Evolutionary conservation across 306 rosid genomes (phyloP), one percentile per base, ranked within the genome.

Genomic region (Castanospermum australe): DNA sequence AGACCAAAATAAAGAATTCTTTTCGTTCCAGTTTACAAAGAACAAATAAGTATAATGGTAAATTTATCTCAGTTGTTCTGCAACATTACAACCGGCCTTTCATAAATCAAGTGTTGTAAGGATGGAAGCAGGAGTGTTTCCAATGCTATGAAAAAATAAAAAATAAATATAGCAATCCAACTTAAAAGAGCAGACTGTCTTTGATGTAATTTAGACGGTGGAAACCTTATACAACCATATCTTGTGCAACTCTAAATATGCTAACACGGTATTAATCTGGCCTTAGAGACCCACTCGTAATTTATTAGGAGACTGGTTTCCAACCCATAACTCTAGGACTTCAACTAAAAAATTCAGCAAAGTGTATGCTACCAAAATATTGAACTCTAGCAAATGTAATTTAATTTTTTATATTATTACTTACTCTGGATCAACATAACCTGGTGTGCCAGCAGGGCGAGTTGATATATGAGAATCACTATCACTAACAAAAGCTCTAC

Each of bases 381-480:
- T 10, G 4, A 30, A 32, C 0, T 36, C 0, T 0, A 8, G 15
- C 48, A 65, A 65, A 38, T 36, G 2, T 55, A 42, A 67, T 66
- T 48, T 21, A 35, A 8, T 1, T 9, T 17, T 6, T 35, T 14
- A 20, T 14, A 62, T 8, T 4, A 0, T 0, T 6, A 78, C 87
- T 87, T 84, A 87, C 91, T 84, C 82, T 1, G 88, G 91, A 73
- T 87, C 88, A 14, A 79, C 14, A 15, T 87, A 90, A 5, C 88
- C 93, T 0, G 41, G 42, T 68, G 89, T 87, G 5, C 89, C 88
- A 28, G 81, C 89, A 2, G 71, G 54, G 5, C 1, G 13, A 1
- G 91, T 85, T 4, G 76, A 64, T 17, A 78, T 50, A 67, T 86
- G 87, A 57, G 88, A 35, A 52, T 66, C 86, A 12, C n/a, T 44